A percentile compares a stretch with the other conserved stretches of the same genome.
Conservation (phyloP, 495 filamentous ascomycete species). For the Bacidia rubella region DNA sequence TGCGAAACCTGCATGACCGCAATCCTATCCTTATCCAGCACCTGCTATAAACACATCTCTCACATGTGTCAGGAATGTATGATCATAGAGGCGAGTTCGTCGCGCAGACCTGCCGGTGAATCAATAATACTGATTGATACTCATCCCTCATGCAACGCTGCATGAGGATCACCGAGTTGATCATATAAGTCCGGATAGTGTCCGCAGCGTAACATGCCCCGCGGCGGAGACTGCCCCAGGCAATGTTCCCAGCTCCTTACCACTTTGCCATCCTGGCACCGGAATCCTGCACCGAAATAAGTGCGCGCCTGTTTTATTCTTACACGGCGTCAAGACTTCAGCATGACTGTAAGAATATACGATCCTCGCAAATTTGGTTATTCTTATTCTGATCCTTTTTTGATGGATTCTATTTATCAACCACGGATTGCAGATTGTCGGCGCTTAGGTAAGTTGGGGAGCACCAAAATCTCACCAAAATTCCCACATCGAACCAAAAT, state of each 20-base stretch:
- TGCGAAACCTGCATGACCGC: background rate
- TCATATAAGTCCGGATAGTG: background rate
- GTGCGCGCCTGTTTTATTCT: background rate
- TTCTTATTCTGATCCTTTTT: background rate
- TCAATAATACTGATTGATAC: background rate
- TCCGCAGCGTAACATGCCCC: no score
- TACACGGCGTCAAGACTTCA: background rate
- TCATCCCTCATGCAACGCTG: background rate
- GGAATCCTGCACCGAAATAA: background rate
- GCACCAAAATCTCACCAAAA: conserved; percentile 5
- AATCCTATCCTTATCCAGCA: background rate
- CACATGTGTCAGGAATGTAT: background rate
- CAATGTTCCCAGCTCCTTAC: background rate
- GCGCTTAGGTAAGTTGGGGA: background rate
- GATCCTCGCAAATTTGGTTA: no score
- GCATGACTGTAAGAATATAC: background rate
- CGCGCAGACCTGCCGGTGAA: background rate
- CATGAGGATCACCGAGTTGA: background rate
- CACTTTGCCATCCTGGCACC: background rate
- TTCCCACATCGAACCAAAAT: background rate
- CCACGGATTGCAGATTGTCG: background rate
- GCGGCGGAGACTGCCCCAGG: no score
- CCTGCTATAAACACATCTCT: background rate
- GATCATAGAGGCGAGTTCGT: background rate
- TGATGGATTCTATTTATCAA: background rate